Percentiles rank a stretch among this genome's conserved stretches.
Evolutionary conservation across 1,284 basidiomycete species (phyloP).

Genomic region (Coniferiporia weirii): DNA sequence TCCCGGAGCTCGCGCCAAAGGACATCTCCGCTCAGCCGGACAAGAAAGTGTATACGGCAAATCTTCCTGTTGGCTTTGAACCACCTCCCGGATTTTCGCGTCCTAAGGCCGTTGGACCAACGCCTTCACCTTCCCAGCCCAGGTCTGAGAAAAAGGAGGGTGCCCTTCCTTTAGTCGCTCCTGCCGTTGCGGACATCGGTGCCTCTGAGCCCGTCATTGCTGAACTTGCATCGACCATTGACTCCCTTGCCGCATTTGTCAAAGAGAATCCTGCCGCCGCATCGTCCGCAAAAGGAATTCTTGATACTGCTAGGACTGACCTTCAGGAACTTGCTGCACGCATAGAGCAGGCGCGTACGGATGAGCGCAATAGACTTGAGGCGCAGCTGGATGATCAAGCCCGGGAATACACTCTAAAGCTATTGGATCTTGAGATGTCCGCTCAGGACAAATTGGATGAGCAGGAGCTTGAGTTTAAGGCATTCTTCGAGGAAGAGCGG

Average conservation of each 20-base stretch:
- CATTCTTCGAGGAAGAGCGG: slow-evolving; percentile 79
- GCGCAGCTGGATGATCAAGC: slow-evolving; percentile 78
- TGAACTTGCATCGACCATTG: slow-evolving; percentile 91
- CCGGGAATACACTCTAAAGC: slow-evolving; percentile 76
- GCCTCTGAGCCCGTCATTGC: slow-evolving; percentile 83
- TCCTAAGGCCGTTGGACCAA: slow-evolving; percentile 34
- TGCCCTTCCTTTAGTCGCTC: slow-evolving; percentile 75
- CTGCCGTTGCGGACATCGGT: slow-evolving; percentile 70
- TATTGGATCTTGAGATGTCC: slow-evolving; percentile 81
- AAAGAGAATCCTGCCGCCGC: slow-evolving; percentile 67
- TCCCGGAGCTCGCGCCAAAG: slow-evolving; percentile 23
- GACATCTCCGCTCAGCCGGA: slow-evolving; percentile 25
- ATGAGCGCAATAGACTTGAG: slow-evolving; percentile 77
- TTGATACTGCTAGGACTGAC: slow-evolving; percentile 78
- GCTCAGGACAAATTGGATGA: slow-evolving; percentile 79
- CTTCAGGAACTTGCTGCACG: slow-evolving; percentile 74
- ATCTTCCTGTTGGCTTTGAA: slow-evolving; percentile 88
- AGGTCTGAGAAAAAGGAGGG: slow-evolving; percentile 29
- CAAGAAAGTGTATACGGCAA: slow-evolving; percentile 58
- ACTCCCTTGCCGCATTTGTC: slow-evolving; percentile 84
- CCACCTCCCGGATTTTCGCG: slow-evolving; percentile 81
- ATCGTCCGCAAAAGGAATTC: slow-evolving; percentile 62
- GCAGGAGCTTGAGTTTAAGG: slow-evolving; percentile 85
- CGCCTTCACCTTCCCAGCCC: slow-evolving; percentile 29
- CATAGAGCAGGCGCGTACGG: slow-evolving; percentile 77